phyloP scores from a whole-genome alignment of 2,329 filamentous ascomycete species.

The Grosmannia huntii region DNA sequence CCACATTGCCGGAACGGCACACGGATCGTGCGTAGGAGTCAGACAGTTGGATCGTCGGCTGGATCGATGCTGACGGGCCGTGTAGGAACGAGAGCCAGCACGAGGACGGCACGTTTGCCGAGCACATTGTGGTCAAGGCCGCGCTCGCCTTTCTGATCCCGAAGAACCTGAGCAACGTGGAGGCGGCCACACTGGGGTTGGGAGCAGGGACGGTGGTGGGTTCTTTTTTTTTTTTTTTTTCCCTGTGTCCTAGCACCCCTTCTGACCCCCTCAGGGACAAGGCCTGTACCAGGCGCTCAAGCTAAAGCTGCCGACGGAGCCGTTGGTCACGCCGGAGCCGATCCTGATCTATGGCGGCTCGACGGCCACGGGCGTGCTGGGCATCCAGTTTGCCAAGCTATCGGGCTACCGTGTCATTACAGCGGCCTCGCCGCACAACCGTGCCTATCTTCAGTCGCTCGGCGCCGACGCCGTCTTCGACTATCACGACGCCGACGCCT shows the following conservation, averaged over 20 bases:
- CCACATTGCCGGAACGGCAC: slow-evolving; percentile 27
- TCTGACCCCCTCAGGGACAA: slow-evolving; percentile 24
- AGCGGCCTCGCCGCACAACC: slow-evolving; percentile 26
- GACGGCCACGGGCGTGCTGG: slow-evolving; percentile 42
- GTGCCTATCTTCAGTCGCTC: slow-evolving; percentile 24
- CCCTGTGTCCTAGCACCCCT: no score
- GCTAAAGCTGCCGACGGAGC: slow-evolving; percentile 30
- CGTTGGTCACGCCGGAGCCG: slow-evolving; percentile 16
- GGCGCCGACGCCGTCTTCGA: slow-evolving; percentile 35
- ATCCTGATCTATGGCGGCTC: slow-evolving; percentile 35
- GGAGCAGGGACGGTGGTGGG: slow-evolving; percentile 27
- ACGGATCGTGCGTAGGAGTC: slow-evolving; percentile 19
- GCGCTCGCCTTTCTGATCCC: slow-evolving; percentile 31
- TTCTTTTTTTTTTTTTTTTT: not conserved
- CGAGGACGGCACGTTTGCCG: slow-evolving; percentile 30
- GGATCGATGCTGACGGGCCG: not conserved
- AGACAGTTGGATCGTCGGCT: no score
- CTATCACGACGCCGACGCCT: slow-evolving; percentile 21
- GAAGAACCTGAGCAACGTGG: slow-evolving; percentile 29
- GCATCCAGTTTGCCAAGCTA: slow-evolving; percentile 29
- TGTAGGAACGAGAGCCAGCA: slow-evolving; percentile 19
- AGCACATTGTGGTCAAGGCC: slow-evolving; percentile 25
- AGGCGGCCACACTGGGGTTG: slow-evolving; percentile 30
- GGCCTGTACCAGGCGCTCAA: slow-evolving; percentile 32
- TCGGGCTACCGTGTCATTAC: slow-evolving; percentile 26